phyloP scores from a whole-genome alignment of 1,284 basidiomycete genomes.

The Marasmius sp. region DNA sequence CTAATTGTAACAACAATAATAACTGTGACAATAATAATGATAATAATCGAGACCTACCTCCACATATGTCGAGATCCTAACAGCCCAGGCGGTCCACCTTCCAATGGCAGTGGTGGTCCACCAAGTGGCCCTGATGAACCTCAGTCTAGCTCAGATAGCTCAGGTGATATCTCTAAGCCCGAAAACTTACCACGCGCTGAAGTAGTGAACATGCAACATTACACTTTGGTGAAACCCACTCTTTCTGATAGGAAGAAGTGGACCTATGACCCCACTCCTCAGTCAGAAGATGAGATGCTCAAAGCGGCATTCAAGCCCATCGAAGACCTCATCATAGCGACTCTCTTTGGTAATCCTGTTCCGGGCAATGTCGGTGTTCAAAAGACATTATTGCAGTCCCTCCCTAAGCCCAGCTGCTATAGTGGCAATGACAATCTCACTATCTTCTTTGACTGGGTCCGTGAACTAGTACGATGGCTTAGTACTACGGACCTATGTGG shows the following conservation, averaged over 20 bases:
- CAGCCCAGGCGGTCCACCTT: not conserved
- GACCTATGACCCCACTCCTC: conserved; percentile 1
- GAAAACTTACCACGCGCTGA: not conserved
- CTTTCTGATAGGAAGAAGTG: not conserved
- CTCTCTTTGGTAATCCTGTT: not conserved
- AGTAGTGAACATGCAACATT: not conserved
- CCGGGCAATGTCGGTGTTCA: not conserved
- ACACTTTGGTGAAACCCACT: not conserved
- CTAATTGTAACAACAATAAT: not conserved
- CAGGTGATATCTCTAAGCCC: not conserved
- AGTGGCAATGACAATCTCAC: not conserved
- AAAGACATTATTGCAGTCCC: conserved; percentile 3
- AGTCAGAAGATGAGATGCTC: conserved; percentile 1
- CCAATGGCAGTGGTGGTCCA: not conserved
- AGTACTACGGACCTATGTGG: conserved; percentile 4
- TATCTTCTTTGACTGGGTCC: conserved; percentile 6
- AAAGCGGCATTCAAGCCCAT: not conserved
- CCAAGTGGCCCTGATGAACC: not conserved
- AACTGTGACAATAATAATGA: not conserved
- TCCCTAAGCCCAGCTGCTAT: conserved; percentile 3
- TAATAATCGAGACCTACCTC: not conserved
- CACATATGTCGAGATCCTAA: not conserved
- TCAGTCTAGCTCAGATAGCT: not conserved
- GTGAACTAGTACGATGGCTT: conserved; percentile 3
- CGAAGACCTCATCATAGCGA: not conserved